Evolutionary conservation across 192 early-diverging fungal species (phyloP), one percentile per base, ranked within the genome.

Genomic region (Backusella australiensis): DNA sequence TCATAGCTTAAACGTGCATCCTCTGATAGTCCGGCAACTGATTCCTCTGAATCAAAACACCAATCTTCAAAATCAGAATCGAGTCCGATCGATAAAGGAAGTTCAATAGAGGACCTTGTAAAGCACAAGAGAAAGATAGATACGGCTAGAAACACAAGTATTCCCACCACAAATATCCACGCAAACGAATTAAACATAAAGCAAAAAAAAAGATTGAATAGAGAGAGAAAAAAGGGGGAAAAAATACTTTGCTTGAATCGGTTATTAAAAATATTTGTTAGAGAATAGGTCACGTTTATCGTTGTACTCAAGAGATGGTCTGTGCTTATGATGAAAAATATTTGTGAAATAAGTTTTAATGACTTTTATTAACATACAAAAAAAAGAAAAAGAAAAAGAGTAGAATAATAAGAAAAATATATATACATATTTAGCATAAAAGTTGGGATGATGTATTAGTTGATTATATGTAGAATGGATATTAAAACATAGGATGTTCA

Each of bases 1-100:
- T 84, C 85, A 66, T 84, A 86, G 67, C 81, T 84, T 34, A 82
- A 75, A 35, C 85, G 73, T 32, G 82, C 83, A 42, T 84, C 80
- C 46, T 84, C 85, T 23, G 81, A 74, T 39, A 86, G 63, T 29
- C 73, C 63, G 11, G 75, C 74, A 34, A 86, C 78, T 23, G 75
- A 59, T 2, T 80, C 52, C 39, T 80, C 82, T 6, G 65, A 67
- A 34, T 71, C 85, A 38, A 84, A 53, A 49, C 82, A 78, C 38
- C 83, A 81, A 67, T 86, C 82, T 67, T 84, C 79, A 34, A 78
- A 65, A 63, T 78, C 80, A 42, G 69, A 59, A 39, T 70, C 23
- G 12, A 39, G 23, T 66, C 46, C 34, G 29, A 71, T 44, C 17
- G 32, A 34, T 12, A 79, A 70, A 21, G 75, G 67, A 44, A 53